Evolutionary conservation across 106 monocot species (phyloP).

Genomic region (Posidonia australis): DNA sequence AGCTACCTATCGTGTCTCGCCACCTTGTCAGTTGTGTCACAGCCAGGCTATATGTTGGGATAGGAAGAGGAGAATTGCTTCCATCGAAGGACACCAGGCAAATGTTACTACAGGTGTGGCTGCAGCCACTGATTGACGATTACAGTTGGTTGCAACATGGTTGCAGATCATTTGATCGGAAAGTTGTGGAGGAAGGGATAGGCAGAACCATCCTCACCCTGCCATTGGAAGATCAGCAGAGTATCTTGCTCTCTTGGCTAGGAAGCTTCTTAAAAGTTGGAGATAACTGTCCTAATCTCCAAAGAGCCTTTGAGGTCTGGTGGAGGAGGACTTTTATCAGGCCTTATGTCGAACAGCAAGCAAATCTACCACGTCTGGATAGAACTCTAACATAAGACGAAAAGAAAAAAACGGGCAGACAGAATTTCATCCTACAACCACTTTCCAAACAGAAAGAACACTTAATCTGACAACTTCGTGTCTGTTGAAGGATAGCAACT

Average conservation of each 20-base stretch:
- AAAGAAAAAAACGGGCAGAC: too few species aligned
- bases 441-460: too few species aligned
- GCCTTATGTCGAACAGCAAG: slow-evolving; percentile 55
- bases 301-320: slow-evolving; percentile 97
- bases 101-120: slow-evolving; percentile 59
- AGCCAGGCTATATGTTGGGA: slow-evolving; percentile 67
- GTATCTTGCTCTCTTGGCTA: slow-evolving; percentile 78
- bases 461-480: too few species aligned
- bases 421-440: too few species aligned
- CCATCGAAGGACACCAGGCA: slow-evolving; percentile 72
- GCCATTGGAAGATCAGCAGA: slow-evolving; percentile 94
- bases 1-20: slow-evolving; percentile 55
- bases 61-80: slow-evolving; percentile 91
- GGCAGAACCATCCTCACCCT: slow-evolving; percentile 89
- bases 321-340: slow-evolving; percentile 94
- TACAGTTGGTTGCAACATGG: slow-evolving; percentile 91
- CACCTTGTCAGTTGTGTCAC: slow-evolving; percentile 82
- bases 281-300: slow-evolving; percentile 89
- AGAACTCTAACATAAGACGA: neutral
- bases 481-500: too few species aligned
- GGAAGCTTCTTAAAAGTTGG: slow-evolving; percentile 91
- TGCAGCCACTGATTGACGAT: slow-evolving; percentile 88
- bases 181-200: slow-evolving; percentile 94
- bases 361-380: neutral
- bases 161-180: slow-evolving; percentile 75